These are phyloP conservation scores for Monosporascus sp. DNA, from an alignment of 2,329 filamentous ascomycete genomes.

Conservation along the genomic window DNA sequence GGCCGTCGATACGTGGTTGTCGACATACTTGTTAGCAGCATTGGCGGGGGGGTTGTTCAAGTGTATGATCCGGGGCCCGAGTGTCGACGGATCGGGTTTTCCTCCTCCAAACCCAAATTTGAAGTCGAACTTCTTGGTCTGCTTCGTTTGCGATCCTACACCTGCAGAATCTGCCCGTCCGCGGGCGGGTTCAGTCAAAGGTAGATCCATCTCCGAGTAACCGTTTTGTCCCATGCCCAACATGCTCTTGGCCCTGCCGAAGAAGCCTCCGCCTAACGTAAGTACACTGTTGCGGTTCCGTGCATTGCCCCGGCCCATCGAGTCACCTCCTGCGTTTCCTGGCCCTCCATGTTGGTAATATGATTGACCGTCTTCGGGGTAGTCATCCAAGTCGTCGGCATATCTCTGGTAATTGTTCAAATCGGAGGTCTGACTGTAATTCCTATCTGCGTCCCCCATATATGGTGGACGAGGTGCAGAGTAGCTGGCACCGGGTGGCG, in stretches of 20 bases:
- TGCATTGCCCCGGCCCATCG: conserved; percentile 47
- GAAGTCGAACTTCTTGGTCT: conserved; percentile 65
- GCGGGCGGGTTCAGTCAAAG: conserved; percentile 71
- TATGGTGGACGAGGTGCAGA: conserved; percentile 37
- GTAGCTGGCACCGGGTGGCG: conserved; percentile 21
- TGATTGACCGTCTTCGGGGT: conserved; percentile 70
- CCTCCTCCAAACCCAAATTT: conserved; percentile 85
- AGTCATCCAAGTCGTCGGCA: conserved; percentile 80
- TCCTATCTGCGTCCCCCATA: conserved; percentile 33
- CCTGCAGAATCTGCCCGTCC: conserved; percentile 28
- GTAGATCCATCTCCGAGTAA: conserved; percentile 98
- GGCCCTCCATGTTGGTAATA: conserved; percentile 74
- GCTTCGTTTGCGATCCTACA: conserved; percentile 32
- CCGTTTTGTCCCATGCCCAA: conserved; percentile 73
- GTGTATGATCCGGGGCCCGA: conserved; percentile 88
- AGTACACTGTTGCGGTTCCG: conserved; percentile 85
- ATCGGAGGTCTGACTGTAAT: conserved; percentile 72
- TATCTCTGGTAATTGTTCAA: conserved; percentile 88
- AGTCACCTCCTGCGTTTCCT: conserved; percentile 33
- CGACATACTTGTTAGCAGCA: conserved; percentile 79
- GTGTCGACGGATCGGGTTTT: conserved; percentile 81
- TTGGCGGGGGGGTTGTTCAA: conserved; percentile 97
- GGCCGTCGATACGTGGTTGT: conserved; percentile 95
- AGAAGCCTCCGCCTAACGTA: conserved; percentile 76
- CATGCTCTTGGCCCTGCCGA: conserved; percentile 85